Evolutionary conservation across 2,329 filamentous ascomycete genomes (phyloP).

Genomic region (Phoma sp.): DNA sequence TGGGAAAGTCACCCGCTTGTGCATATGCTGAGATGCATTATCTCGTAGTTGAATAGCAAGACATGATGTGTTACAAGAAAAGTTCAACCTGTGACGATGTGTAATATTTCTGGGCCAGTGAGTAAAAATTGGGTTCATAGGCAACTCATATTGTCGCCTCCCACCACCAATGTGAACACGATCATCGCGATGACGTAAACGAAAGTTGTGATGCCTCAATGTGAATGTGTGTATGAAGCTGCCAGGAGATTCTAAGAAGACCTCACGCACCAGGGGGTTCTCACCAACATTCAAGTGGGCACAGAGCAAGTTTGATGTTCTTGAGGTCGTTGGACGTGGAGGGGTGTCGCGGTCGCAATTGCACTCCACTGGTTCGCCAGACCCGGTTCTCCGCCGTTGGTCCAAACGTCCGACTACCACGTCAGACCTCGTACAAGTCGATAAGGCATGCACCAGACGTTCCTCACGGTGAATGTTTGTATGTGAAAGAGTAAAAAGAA

Average conservation of each 20-base stretch:
- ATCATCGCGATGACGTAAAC: constrained; percentile 5
- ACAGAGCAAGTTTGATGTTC: constrained; percentile 16
- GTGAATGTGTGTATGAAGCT: neutral
- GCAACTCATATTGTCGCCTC: neutral
- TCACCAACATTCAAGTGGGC: neutral
- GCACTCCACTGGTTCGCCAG: constrained; percentile 15
- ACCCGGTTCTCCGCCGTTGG: constrained; percentile 17
- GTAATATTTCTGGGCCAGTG: neutral
- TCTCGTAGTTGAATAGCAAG: neutral
- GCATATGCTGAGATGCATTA: neutral
- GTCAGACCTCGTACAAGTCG: constrained; percentile 26
- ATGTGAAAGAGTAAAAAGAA: neutral
- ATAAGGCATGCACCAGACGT: constrained; percentile 4
- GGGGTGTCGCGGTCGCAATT: constrained; percentile 15
- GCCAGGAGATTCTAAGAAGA: neutral
- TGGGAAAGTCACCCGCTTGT: neutral
- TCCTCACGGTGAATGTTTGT: constrained; percentile 8
- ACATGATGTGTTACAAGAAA: neutral
- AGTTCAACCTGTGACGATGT: neutral
- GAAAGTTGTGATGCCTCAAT: neutral
- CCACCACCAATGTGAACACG: constrained; percentile 4
- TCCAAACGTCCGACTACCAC: constrained; percentile 31
- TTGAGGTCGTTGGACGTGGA: constrained; percentile 13
- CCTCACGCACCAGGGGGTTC: neutral
- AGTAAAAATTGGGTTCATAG: neutral